phyloP scores from a whole-genome alignment of 495 filamentous ascomycete species.

The Xylaria palmicola region DNA sequence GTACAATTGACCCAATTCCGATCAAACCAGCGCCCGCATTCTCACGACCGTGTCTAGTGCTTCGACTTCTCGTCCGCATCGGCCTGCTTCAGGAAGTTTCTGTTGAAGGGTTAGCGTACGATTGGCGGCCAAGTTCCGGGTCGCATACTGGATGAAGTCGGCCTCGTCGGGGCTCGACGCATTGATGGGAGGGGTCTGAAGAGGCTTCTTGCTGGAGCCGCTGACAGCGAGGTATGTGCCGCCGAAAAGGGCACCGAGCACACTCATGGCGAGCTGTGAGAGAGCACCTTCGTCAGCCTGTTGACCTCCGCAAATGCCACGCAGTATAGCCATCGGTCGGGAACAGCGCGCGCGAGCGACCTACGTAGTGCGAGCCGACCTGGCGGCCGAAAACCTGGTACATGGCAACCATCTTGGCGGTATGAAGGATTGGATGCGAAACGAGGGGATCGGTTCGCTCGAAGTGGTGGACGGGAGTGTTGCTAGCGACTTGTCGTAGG shows the following conservation, averaged over 20 bases:
- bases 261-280: constrained; percentile 79
- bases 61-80: constrained; percentile 65
- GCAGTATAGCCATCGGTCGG: neutral
- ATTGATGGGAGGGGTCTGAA: constrained; percentile 74
- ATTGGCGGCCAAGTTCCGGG: constrained; percentile 14
- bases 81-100: constrained; percentile 76
- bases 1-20: constrained; percentile 29
- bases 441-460: constrained; percentile 28
- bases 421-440: constrained; percentile 37
- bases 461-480: constrained; percentile 6
- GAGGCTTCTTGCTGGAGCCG: constrained; percentile 62
- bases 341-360: constrained; percentile 37
- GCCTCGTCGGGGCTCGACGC: constrained; percentile 90
- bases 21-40: constrained; percentile 16
- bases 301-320: neutral
- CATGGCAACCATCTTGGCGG: constrained; percentile 76
- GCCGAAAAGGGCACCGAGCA: constrained; percentile 66
- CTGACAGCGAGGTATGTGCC: constrained; percentile 53
- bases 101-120: constrained; percentile 41
- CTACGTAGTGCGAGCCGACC: constrained; percentile 90
- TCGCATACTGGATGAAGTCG: constrained; percentile 91
- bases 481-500: constrained; percentile 7
- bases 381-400: constrained; percentile 87
- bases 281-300: constrained; percentile 26
- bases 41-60: constrained; percentile 47